Evolutionary conservation across 2,329 filamentous ascomycete genomes (phyloP), one percentile per base, ranked within the genome.

Genomic region (Camillea tinctor): DNA sequence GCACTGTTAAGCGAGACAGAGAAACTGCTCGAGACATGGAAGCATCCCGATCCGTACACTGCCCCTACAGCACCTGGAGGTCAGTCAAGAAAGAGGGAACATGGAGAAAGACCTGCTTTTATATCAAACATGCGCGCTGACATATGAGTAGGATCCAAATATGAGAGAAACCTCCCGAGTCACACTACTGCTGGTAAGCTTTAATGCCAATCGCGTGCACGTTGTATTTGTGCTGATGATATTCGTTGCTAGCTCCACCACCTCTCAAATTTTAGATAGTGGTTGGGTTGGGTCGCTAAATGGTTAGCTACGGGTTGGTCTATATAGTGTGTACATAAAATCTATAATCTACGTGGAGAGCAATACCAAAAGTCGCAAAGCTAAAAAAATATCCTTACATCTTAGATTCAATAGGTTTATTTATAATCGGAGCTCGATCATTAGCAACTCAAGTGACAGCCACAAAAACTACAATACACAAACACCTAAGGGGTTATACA

Each of bases 1-100:
- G 87, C 87, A 54, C 78, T 99, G 60, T 84, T 98, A 66, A 86
- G 88, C 63, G 93, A 97, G 79, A 94, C 95, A 4, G 93, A 98
- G 77, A 89, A 89, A 68, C 75, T 97, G 60, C 80, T 99, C 64
- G 87, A 95, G 72, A 91, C 89, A 76, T 99, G 94, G 94, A 98
- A 98, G 80, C 95, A 99, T 73, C 95, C 95, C 3, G 95, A 99
- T 75, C 93, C 95, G 30, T 98, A 97, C 75, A 82, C 86, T 68
- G 86, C 89, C 66, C 95, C 95, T 15, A 96, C 92, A 50, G 94
- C 95, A 48, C 95, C 95, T 11, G 95, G 95, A 84, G 95, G 94
- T 95, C 81, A 66, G 84, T 72, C 36, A 57, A 55, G 36, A 23
- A 56, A 30, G 26, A 30, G 26, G 13, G 26, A 7, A 30, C 13